Evolutionary conservation across 2,329 filamentous ascomycete genomes (phyloP).

Genomic region (Ophiostoma tasmaniense): DNA sequence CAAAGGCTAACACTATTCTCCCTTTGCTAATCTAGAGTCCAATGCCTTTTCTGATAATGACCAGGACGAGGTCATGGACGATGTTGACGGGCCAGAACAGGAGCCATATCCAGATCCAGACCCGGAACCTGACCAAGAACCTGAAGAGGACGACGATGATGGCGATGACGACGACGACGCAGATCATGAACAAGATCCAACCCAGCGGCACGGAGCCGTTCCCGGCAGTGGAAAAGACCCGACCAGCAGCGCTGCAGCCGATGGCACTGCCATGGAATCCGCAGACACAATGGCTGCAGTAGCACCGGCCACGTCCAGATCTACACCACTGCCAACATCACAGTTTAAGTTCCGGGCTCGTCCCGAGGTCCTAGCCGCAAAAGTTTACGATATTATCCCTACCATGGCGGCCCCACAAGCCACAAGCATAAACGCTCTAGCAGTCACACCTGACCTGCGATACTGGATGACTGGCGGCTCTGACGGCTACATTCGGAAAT

Average conservation of each 20-base stretch:
- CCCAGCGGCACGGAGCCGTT: slow-evolving; percentile 16
- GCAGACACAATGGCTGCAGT: slow-evolving; percentile 16
- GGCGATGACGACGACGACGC: slow-evolving; percentile 34
- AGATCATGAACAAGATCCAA: slow-evolving; percentile 18
- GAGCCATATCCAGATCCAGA: slow-evolving; percentile 31
- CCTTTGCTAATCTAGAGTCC: slow-evolving; percentile 23
- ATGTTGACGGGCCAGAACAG: slow-evolving; percentile 29
- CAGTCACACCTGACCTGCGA: slow-evolving; percentile 85
- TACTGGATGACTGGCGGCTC: slow-evolving; percentile 92
- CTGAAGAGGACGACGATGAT: slow-evolving; percentile 30
- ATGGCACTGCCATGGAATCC: slow-evolving; percentile 17
- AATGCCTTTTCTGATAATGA: slow-evolving; percentile 43
- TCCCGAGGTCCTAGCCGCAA: slow-evolving; percentile 68
- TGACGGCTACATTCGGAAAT: slow-evolving; percentile 94
- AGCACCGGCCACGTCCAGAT: slow-evolving; percentile 20
- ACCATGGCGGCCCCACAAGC: slow-evolving; percentile 95
- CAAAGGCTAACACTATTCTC: not conserved
- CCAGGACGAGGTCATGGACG: slow-evolving; percentile 51
- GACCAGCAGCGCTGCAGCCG: slow-evolving; percentile 12
- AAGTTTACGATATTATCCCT: slow-evolving; percentile 87
- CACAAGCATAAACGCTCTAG: slow-evolving; percentile 88
- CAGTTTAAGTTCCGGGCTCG: slow-evolving; percentile 54
- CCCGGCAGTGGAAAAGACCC: slow-evolving; percentile 16
- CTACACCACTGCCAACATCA: slow-evolving; percentile 25
- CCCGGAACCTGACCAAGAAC: slow-evolving; percentile 27